Evolutionary conservation across 129 eudicot species (phyloP), one percentile per base, ranked within the genome.

Genomic region (Escallonia herrerae): DNA sequence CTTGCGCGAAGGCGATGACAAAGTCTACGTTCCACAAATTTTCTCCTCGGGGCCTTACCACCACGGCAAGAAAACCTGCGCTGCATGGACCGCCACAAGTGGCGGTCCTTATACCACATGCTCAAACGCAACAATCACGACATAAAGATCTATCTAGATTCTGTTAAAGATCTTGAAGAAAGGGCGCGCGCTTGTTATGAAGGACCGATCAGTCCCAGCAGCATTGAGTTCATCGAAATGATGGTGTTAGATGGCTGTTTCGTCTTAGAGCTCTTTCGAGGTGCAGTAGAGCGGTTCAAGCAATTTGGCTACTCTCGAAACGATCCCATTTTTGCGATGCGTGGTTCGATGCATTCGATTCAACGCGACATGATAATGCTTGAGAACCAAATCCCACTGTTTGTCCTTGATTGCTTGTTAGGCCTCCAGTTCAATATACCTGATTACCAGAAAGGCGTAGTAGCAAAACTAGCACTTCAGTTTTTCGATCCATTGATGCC

Each of bases 361-460:
- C 94, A 82, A 43, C 67, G 97, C 3, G 97, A 91, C 66, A 91
- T 91, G 97, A 80, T 91, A 12, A 91, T 91, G 96, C 87, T 91
- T 1, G 96, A 91, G 73, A 91, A 91, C 65, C 97, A 91, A 50
- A 83, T 91, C 15, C 97, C 96, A 2, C 63, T 91, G 45, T 91
- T 87, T 22, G 68, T 91, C 22, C 89, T 87, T n/a, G 96, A 91
- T 54, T 64, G 75, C 49, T 53, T 91, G 43, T 60, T 73, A 8
- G 90, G 85, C 7, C 74, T 91, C 8, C 96, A 91, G 45, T 52
- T 76, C 2, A 82, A 89, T 42, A 69, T 74, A 15, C 86, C 90
- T 2, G 77, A 74, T 22, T 22, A 22, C 55, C 85, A 77, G 68
- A 72, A 72, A 67, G 95, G 90, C 33, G 64, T 80, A 3, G 89